phyloP scores from a whole-genome alignment of 2,329 filamentous ascomycete species.

The Tolypocladium guangdongense region DNA sequence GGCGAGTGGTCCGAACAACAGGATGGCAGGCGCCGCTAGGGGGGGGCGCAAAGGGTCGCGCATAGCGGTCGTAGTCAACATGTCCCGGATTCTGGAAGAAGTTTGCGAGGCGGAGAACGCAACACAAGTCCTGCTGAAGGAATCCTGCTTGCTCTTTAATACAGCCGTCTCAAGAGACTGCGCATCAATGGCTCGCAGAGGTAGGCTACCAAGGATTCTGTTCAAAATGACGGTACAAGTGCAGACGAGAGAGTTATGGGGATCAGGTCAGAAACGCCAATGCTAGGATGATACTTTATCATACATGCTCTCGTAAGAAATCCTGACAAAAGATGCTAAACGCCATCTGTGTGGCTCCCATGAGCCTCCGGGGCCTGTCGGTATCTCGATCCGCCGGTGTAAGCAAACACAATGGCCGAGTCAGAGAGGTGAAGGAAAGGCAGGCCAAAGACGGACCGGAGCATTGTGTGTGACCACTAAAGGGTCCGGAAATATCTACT shows the following conservation, averaged over 20 bases:
- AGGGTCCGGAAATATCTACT: not conserved
- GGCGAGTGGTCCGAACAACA: conserved; percentile 1
- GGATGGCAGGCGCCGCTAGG: not conserved
- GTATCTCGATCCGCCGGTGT: not conserved
- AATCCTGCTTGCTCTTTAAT: not conserved
- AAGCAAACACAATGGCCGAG: not conserved
- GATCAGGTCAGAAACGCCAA: not conserved
- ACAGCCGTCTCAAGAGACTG: not conserved
- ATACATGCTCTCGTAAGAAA: not conserved
- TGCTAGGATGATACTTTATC: not conserved
- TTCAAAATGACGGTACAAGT: not conserved
- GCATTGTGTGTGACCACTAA: not conserved
- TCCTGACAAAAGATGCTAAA: not conserved
- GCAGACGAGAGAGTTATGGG: not conserved
- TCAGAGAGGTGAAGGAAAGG: no score
- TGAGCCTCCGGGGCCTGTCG: not conserved
- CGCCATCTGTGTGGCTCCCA: not conserved
- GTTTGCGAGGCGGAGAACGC: not conserved
- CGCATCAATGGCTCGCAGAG: not conserved
- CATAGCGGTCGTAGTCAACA: not conserved
- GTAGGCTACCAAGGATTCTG: not conserved
- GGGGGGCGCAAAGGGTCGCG: not conserved
- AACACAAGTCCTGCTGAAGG: not conserved
- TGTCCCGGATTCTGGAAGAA: not conserved
- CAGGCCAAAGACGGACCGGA: not conserved